A percentile compares a stretch with the other conserved stretches of the same genome.
These are phyloP conservation scores for Verticillium nonalfalfae DNA, from an alignment of 2,329 filamentous ascomycete genomes.

Conservation along the genomic window DNA sequence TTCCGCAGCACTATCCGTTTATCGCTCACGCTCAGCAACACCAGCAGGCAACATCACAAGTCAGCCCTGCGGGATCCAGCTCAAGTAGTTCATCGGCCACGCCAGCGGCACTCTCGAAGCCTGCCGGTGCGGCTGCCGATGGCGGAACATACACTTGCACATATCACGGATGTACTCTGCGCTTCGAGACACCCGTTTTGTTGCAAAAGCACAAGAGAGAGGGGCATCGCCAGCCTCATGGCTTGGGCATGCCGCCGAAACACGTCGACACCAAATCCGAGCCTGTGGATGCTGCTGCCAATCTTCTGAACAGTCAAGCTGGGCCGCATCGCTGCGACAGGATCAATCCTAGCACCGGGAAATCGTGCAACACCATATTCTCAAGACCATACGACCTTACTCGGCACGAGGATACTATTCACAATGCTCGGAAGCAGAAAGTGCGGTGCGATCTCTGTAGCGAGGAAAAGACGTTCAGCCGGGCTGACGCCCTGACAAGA, in stretches of 20 bases:
- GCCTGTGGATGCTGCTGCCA: conserved; percentile 34
- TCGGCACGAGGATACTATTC: conserved; percentile 93
- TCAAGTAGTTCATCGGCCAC: conserved; percentile 22
- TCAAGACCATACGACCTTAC: conserved; percentile 95
- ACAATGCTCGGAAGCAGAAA: conserved; percentile 91
- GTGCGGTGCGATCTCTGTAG: conserved; percentile 88
- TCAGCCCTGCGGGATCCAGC: conserved; percentile 37
- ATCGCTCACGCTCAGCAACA: conserved; percentile 26
- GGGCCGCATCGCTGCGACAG: conserved; percentile 90
- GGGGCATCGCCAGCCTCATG: conserved; percentile 72
- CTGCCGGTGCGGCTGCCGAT: conserved; percentile 62
- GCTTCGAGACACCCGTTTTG: conserved; percentile 81
- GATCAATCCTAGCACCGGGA: conserved; percentile 90
- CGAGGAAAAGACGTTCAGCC: conserved; percentile 94
- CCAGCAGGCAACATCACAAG: conserved; percentile 26
- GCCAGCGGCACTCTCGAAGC: conserved; percentile 37
- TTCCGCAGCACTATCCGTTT: conserved; percentile 33
- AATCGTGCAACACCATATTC: conserved; percentile 91
- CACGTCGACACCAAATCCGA: conserved; percentile 18
- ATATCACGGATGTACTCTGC: conserved; percentile 80
- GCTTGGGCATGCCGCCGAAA: conserved; percentile 28
- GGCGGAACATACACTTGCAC: conserved; percentile 93
- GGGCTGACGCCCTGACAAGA: conserved; percentile 87
- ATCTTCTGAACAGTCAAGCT: conserved; percentile 72
- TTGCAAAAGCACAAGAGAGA: conserved; percentile 96